These are phyloP conservation scores for Nissolia schottii DNA, from an alignment of 306 rosid genomes.

Conservation along the genomic window DNA sequence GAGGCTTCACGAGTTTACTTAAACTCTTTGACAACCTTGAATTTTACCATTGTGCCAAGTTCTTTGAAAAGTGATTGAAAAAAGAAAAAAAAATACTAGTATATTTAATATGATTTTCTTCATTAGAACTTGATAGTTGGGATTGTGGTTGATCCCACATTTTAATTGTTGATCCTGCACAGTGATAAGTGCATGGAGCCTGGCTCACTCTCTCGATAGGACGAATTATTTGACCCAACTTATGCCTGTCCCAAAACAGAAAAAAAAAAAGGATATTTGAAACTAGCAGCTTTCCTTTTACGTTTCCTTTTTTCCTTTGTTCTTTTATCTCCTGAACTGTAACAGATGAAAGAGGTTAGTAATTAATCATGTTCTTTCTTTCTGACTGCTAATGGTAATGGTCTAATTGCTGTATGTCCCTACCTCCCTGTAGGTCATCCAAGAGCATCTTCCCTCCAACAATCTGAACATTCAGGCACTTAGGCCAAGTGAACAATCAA, in stretches of 20 bases:
- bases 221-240: too few species aligned
- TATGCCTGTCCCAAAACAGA: too few species aligned
- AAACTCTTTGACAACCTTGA: too few species aligned
- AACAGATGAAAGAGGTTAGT: neutral
- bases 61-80: neutral
- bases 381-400: neutral
- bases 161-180: too few species aligned
- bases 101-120: neutral
- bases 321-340: neutral
- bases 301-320: neutral
- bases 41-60: too few species aligned
- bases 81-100: neutral
- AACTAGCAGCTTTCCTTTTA: neutral
- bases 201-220: too few species aligned
- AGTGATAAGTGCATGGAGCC: too few species aligned
- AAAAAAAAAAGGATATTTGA: too few species aligned
- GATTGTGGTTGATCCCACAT: too few species aligned
- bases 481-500: constrained; percentile 37
- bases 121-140: neutral
- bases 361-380: neutral
- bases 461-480: constrained; percentile 43
- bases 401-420: neutral
- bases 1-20: too few species aligned
- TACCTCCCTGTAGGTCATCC: constrained; percentile 41
- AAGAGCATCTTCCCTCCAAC: constrained; percentile 63